phyloP scores from a whole-genome alignment of 106 monocot species.

The Phalaenopsis equestris region DNA sequence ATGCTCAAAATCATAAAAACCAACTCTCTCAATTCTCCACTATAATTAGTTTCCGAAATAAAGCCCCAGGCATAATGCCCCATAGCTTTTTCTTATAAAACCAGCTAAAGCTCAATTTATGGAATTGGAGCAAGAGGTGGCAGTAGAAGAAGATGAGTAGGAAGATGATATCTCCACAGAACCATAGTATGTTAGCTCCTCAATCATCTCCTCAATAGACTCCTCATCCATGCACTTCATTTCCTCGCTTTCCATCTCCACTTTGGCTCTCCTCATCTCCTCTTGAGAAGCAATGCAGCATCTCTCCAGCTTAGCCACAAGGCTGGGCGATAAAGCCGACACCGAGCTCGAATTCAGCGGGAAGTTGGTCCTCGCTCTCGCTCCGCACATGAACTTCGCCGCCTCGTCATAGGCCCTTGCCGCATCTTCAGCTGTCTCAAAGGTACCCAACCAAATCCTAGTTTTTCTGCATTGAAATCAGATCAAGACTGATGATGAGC shows the following conservation, averaged over 20 bases:
- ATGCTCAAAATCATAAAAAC: neutral
- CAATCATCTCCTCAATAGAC: slow-evolving; percentile 80
- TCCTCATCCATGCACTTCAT: slow-evolving; percentile 36
- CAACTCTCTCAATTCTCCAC: slow-evolving; percentile 1
- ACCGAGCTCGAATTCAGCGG: slow-evolving; percentile 20
- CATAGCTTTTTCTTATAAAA: neutral
- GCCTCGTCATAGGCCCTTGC: slow-evolving; percentile 87
- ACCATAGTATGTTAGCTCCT: slow-evolving; percentile 68
- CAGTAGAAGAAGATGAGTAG: slow-evolving; percentile 16
- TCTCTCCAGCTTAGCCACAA: slow-evolving; percentile 58
- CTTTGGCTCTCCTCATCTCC: neutral
- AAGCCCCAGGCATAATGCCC: neutral
- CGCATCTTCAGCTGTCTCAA: slow-evolving; percentile 82
- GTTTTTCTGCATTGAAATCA: slow-evolving; percentile 40
- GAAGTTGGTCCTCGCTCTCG: slow-evolving; percentile 63
- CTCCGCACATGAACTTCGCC: slow-evolving; percentile 62
- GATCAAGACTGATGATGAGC: neutral
- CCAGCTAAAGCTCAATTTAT: neutral
- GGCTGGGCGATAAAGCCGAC: slow-evolving; percentile 31
- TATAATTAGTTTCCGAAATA: neutral
- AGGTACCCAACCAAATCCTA: slow-evolving; percentile 84
- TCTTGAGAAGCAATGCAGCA: slow-evolving; percentile 35
- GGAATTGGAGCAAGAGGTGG: slow-evolving; percentile 2
- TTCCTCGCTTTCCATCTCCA: neutral
- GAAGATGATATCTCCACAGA: slow-evolving; percentile 61